Evolutionary conservation across 2,329 filamentous ascomycete genomes (phyloP).

Genomic region (Penicillium brasilianum): DNA sequence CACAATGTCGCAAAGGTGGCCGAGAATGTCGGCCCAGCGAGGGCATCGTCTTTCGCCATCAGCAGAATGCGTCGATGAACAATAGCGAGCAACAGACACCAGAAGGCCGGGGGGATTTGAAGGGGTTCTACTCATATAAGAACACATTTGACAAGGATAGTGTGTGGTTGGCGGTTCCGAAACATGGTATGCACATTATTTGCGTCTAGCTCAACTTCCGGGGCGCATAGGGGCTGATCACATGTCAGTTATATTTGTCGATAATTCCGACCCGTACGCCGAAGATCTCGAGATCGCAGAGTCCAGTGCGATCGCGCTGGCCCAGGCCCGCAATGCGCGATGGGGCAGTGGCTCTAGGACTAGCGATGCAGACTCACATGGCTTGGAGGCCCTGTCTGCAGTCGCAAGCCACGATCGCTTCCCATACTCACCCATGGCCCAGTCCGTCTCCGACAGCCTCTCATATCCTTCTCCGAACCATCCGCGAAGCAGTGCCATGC

Average conservation of each 20-base stretch:
- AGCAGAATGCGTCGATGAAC: conserved; percentile 73
- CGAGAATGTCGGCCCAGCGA: conserved; percentile 66
- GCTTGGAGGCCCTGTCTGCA: conserved; percentile 60
- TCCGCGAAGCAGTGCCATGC: conserved; percentile 38
- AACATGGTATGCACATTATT: conserved; percentile 52
- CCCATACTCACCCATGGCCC: conserved; percentile 35
- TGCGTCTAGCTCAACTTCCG: not conserved
- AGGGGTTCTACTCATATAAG: conserved; percentile 69
- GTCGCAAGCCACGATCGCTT: conserved; percentile 53
- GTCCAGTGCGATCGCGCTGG: conserved; percentile 37
- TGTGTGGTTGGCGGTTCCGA: conserved; percentile 67
- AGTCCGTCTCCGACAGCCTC: conserved; percentile 33
- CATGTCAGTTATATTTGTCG: conserved; percentile 62
- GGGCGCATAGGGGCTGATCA: conserved; percentile 8
- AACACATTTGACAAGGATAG: conserved; percentile 66
- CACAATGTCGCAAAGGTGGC: conserved; percentile 65
- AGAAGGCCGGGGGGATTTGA: conserved; percentile 53
- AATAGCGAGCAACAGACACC: conserved; percentile 50
- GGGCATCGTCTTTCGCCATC: conserved; percentile 69
- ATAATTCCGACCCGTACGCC: conserved; percentile 66
- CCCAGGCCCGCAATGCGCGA: conserved; percentile 36
- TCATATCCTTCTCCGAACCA: conserved; percentile 42
- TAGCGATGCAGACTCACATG: conserved; percentile 51
- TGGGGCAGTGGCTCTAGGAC: conserved; percentile 40
- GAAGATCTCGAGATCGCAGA: conserved; percentile 52